phyloP scores from a whole-genome alignment of 345 rosid species.

The Populus alba region DNA sequence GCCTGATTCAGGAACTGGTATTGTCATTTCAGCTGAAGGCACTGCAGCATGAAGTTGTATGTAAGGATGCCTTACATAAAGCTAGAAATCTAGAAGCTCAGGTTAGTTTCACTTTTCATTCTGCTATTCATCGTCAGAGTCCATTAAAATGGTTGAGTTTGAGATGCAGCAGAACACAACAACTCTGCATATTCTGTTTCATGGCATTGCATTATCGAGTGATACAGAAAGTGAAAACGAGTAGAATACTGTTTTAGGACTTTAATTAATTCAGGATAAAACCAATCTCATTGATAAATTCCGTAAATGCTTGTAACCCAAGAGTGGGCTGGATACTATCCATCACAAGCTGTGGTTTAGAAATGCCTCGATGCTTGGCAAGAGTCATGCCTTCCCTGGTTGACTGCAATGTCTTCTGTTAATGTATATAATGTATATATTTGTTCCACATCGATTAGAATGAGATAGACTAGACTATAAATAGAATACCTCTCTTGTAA shows the following conservation, averaged over 20 bases:
- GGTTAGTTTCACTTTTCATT: slow-evolving; percentile 21
- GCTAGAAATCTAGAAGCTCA: slow-evolving; percentile 24
- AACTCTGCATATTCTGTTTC: not conserved
- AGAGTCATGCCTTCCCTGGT: not conserved
- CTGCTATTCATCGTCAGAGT: not conserved
- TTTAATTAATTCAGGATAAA: not conserved
- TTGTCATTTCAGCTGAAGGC: slow-evolving; percentile 39
- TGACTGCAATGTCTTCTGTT: too few species aligned
- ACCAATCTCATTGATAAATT: not conserved
- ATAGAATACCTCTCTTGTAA: too few species aligned
- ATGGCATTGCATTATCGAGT: not conserved
- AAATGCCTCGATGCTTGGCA: not conserved
- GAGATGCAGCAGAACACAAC: not conserved
- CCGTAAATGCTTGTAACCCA: not conserved
- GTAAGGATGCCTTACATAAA: slow-evolving; percentile 55
- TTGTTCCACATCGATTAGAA: too few species aligned
- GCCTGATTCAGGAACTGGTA: not conserved
- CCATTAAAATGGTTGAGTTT: not conserved
- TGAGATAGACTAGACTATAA: too few species aligned
- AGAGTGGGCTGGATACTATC: not conserved
- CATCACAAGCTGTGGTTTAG: not conserved
- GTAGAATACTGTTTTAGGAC: not conserved
- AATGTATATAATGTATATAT: too few species aligned
- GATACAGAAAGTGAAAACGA: not conserved
- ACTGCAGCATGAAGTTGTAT: slow-evolving; percentile 52